phyloP scores from a whole-genome alignment of 805 yeast species.

The Zygoascus bituminiphila region DNA sequence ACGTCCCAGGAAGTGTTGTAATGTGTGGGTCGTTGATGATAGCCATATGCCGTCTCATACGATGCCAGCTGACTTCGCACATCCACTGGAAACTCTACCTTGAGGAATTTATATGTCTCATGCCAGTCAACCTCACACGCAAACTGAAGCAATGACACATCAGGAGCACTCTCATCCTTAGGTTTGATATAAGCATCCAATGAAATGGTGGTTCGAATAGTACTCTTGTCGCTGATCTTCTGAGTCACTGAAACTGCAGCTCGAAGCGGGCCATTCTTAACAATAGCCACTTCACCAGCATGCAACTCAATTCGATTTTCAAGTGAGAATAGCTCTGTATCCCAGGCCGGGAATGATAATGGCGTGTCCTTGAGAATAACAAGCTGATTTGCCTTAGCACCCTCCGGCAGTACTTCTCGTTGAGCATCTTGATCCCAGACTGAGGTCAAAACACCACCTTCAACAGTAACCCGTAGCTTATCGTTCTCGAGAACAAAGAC shows the following conservation, averaged over 20 bases:
- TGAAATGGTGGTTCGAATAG: conserved; percentile 60
- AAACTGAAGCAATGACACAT: conserved; percentile 40
- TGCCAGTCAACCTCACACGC: conserved; percentile 72
- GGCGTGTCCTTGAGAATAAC: conserved; percentile 87
- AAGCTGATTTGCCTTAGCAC: conserved; percentile 67
- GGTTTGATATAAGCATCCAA: conserved; percentile 43
- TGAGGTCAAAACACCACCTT: conserved; percentile 55
- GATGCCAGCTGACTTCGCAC: conserved; percentile 67
- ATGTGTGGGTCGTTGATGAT: conserved; percentile 88
- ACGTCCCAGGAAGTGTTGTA: conserved; percentile 94
- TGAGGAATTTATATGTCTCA: conserved; percentile 78
- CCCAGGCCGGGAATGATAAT: conserved; percentile 92
- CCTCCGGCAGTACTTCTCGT: conserved; percentile 61
- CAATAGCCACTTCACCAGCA: conserved; percentile 33
- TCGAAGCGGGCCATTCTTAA: conserved; percentile 47
- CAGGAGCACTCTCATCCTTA: conserved; percentile 16
- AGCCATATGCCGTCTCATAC: conserved; percentile 91
- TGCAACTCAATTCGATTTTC: conserved; percentile 53
- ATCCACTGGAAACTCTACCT: conserved; percentile 91
- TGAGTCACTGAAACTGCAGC: conserved; percentile 58
- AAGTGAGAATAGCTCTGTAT: conserved; percentile 82
- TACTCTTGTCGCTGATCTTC: conserved; percentile 47
- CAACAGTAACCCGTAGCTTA: conserved; percentile 48
- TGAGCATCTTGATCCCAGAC: conserved; percentile 50
- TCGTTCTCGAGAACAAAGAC: conserved; percentile 50